Base-by-base conservation (phyloP, 208 protist genomes). In the Trypanosoma grayi region DNA sequence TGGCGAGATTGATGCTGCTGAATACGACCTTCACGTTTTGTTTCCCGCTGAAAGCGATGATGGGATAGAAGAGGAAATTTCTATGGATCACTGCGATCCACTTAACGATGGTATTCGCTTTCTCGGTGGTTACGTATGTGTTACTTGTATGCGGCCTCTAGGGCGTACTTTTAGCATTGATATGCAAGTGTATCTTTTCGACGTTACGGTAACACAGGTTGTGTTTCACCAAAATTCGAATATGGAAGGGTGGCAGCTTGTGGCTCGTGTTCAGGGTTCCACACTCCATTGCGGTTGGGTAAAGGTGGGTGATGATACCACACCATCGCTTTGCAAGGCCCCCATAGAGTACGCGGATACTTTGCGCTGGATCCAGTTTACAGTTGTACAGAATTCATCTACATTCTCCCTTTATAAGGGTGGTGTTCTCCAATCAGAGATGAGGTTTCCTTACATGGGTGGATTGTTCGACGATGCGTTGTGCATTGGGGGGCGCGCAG, bases 141-240 rank as follows among this genome's bases (percentile, higher is more conserved):
- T 95, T 28, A 61, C 70, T 9, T 45, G 66, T 14, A 67, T 57
- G 41, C 66, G 53, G 0, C 44, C 79, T 11, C 45, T 85, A 3
- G 76, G 79, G 9, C 54, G 77, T 13, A 80, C 77, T 43, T 94
- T 88, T 74, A 93, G 86, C 24, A 54, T 95, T 39, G 80, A 94
- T 53, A 28, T 92, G 7, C 22, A 71, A 36, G 24, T 96, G 28
- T 80, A 80, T 63, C 27, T 84, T 14, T 66, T 59, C 18, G 69
- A 89, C 41, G 34, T 79, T 18, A 50, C 62, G 34, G 58, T 63
- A 20, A 73, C 69, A 39, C 91, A 97, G 62, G 73, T 92, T 14
- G 33, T 97, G 9, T 78, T 97, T 58, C 66, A 84, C 39, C 85
- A 94, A 58, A 44, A 58, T 36, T 22, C 46, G 14, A 52, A 34